A percentile compares a stretch with the other conserved stretches of the same genome.
Conservation (phyloP, 768 basidiomycete genomes). For the Auriscalpium orientale region DNA sequence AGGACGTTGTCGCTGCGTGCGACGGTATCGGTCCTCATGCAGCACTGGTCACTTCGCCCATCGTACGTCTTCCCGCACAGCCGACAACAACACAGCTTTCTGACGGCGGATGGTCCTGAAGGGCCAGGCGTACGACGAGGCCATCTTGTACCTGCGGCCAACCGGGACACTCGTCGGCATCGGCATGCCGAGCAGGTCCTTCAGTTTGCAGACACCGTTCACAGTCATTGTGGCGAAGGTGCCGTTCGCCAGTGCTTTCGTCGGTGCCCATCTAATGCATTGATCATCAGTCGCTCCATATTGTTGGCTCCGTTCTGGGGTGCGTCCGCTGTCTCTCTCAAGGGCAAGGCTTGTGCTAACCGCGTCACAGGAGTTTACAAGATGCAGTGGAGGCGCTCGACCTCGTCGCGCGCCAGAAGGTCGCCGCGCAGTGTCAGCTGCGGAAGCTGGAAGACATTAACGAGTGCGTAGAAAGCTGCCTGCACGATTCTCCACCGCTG, state of each 20-base stretch:
- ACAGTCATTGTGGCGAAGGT: slow-evolving; percentile 25
- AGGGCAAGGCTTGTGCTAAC: background rate
- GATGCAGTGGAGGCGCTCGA: slow-evolving; percentile 2
- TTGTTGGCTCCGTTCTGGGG: background rate
- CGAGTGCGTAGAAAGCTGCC: background rate
- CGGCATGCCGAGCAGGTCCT: slow-evolving; percentile 29
- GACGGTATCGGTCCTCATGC: slow-evolving; percentile 40
- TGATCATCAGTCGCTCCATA: background rate
- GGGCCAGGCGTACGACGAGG: slow-evolving; percentile 34
- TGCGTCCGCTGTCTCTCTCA: background rate
- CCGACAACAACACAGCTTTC: background rate
- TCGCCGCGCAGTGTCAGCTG: background rate
- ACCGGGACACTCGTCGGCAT: slow-evolving; percentile 35
- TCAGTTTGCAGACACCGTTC: slow-evolving; percentile 23
- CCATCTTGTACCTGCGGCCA: slow-evolving; percentile 36
- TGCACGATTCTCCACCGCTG: background rate
- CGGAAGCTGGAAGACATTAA: background rate
- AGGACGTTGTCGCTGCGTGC: slow-evolving; percentile 28
- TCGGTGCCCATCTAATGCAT: background rate
- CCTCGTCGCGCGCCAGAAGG: background rate
- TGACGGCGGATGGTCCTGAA: background rate
- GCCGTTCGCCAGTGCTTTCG: background rate
- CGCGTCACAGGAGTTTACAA: background rate
- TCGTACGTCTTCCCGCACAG: slow-evolving; percentile 8
- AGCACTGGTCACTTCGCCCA: slow-evolving; percentile 18